A percentile compares a stretch with the other conserved stretches of the same genome.
Evolutionary conservation across 805 yeast species (phyloP).

Genomic region (Spathaspora passalidarum): DNA sequence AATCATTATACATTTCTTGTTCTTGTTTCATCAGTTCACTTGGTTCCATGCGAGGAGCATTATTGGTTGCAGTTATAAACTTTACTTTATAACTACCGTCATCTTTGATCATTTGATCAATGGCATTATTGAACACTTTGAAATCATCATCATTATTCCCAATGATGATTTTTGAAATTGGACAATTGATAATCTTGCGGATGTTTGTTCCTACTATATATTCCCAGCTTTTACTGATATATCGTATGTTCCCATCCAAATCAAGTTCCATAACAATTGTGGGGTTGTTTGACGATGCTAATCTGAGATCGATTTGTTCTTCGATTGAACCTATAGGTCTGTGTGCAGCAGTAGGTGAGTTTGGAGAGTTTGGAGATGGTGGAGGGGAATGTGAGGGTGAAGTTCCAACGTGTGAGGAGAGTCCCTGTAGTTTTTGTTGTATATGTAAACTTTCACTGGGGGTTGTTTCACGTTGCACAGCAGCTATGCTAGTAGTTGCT

Average conservation of each 20-base stretch:
- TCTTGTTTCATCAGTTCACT: neutral
- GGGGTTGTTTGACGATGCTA: conserved; percentile 68
- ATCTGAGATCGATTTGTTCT: conserved; percentile 51
- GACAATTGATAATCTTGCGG: conserved; percentile 50
- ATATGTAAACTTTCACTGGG: neutral
- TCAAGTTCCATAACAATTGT: conserved; percentile 83
- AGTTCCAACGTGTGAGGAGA: neutral
- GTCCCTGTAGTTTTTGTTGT: too few species aligned
- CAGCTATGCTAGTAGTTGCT: neutral
- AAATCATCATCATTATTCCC: conserved; percentile 63
- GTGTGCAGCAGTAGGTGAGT: neutral
- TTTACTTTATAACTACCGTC: conserved; percentile 77
- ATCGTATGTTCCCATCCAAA: conserved; percentile 72
- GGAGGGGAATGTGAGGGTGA: neutral
- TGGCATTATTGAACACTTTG: conserved; percentile 66
- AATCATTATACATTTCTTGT: conserved; percentile 2
- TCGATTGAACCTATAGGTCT: conserved; percentile 22
- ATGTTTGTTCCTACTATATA: conserved; percentile 66
- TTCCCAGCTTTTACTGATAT: conserved; percentile 77
- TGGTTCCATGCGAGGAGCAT: conserved; percentile 1
- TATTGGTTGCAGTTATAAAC: conserved; percentile 55
- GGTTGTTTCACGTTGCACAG: neutral
- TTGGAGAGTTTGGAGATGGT: neutral
- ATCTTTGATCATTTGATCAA: conserved; percentile 64
- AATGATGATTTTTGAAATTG: conserved; percentile 60